phyloP scores from a whole-genome alignment of 495 filamentous ascomycete genomes.

The Tuber melanosporum region DNA sequence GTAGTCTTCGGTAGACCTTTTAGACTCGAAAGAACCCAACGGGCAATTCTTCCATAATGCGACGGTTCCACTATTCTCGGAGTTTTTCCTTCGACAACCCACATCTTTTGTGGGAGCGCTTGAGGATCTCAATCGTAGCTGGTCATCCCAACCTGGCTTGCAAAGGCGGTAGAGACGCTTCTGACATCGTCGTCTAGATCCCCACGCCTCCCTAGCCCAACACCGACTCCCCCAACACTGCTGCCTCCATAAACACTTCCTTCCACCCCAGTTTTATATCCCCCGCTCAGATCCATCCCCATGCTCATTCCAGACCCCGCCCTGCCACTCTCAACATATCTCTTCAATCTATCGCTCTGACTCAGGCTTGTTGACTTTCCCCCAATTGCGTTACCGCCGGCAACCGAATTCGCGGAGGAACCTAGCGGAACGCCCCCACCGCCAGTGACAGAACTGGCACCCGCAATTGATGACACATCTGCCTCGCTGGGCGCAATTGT shows the following conservation, averaged over 20 bases:
- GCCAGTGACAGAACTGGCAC: slow-evolving; percentile 80
- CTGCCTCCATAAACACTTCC: slow-evolving; percentile 68
- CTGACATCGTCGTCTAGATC: slow-evolving; percentile 81
- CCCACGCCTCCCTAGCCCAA: slow-evolving; percentile 42
- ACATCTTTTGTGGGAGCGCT: slow-evolving; percentile 11
- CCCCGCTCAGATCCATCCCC: slow-evolving; percentile 45
- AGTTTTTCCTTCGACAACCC: slow-evolving; percentile 6
- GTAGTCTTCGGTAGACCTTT: slow-evolving; percentile 3
- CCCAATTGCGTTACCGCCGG: slow-evolving; percentile 23
- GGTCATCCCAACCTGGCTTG: slow-evolving; percentile 76
- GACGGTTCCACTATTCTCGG: slow-evolving; percentile 27
- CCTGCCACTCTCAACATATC: slow-evolving; percentile 78
- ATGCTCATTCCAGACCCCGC: slow-evolving; percentile 35
- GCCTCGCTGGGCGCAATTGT: slow-evolving; percentile 36
- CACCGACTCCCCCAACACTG: slow-evolving; percentile 50
- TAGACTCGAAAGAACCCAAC: slow-evolving; percentile 26
- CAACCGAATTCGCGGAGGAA: slow-evolving; percentile 30
- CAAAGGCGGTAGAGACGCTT: slow-evolving; percentile 92
- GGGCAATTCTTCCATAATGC: slow-evolving; percentile 27
- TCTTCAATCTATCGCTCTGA: slow-evolving; percentile 75
- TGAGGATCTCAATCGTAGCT: slow-evolving; percentile 71
- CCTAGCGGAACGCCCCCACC: slow-evolving; percentile 52
- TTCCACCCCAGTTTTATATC: slow-evolving; percentile 50
- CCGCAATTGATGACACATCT: slow-evolving; percentile 46
- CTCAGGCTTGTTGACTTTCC: slow-evolving; percentile 71